Base-by-base conservation (phyloP, 257 asterid genomes). In the Verbena officinalis region DNA sequence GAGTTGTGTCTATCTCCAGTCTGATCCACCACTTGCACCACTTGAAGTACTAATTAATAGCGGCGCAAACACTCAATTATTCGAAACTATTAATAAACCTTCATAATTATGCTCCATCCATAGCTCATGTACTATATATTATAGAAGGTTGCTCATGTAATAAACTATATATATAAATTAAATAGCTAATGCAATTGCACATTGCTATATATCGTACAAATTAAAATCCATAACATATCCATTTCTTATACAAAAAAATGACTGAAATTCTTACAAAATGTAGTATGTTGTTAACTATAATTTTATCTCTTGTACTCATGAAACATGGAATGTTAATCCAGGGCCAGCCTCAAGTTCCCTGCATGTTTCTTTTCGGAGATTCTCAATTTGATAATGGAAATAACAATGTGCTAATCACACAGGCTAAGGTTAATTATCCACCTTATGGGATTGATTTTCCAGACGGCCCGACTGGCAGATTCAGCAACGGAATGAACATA, bases 381-480 rank as follows among this genome's bases (percentile, higher is more conserved):
- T 86, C 95, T 0, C 66, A 60, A 9, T 73, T 69, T n/a, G 95
- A 86, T 19, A 76, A 73, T 71, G 95, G 91, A 20, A 86, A 86
- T 61, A 86, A 86, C 65, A 86, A 86, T 57, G 13, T 1, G 9
- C 78, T 84, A 1, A 0, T 16, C 23, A 81, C 91, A 4, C 0
- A 1, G 17, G 77, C 91, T 16, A 86, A 78, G 72, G 77, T 61
- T 0, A 86, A 86, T 59, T 80, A 81, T 58, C 55, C 16, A 5
- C 95, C 95, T 0, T 86, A 84, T 14, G 91, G 95, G 42, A 70
- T 84, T 42, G 95, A 86, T 72, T 83, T 22, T 64, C 78, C 80
- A 0, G 62, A 19, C 0, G 82, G 88, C 9, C 76, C 86, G 4
- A 81, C 87, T 0, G 89, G 91, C 23, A 55, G 95, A 55, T 86